Percentiles rank a stretch among this genome's conserved stretches.
phyloP scores from a whole-genome alignment of 176 grass and related monocot species.

The Aegilops speltoides region DNA sequence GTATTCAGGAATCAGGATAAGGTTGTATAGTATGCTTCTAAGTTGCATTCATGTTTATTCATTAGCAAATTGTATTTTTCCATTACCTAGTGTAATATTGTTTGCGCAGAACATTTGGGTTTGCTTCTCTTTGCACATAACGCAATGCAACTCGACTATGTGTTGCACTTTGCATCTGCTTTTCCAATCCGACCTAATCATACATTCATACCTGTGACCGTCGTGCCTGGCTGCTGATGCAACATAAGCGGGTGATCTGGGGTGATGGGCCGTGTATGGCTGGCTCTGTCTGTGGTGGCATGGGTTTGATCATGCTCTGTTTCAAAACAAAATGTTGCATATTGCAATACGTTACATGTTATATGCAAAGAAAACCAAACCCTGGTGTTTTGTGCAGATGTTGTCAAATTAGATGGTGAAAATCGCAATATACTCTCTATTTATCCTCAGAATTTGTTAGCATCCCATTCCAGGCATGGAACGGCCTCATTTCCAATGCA shows the following conservation, averaged over 20 bases:
- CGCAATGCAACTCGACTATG: background rate
- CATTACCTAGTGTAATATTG: background rate
- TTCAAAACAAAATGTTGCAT: background rate
- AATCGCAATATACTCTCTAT: background rate
- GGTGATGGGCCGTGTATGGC: background rate
- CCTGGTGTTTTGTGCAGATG: background rate
- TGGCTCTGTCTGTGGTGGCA: background rate
- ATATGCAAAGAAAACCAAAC: background rate
- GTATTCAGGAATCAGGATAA: constrained; percentile 5
- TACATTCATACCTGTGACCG: background rate
- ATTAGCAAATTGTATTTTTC: background rate
- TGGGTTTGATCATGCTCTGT: background rate
- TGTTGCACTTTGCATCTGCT: background rate
- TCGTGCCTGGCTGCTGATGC: background rate
- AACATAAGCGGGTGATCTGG: background rate
- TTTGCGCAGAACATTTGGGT: background rate
- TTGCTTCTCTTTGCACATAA: constrained; percentile 3
- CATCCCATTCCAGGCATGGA: background rate
- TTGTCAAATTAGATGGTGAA: background rate
- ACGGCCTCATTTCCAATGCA: background rate
- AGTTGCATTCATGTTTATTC: background rate
- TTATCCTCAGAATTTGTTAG: background rate
- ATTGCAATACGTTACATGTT: background rate
- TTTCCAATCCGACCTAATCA: background rate
- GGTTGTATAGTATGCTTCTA: background rate